Evolutionary conservation across 805 yeast species (phyloP), one percentile per base, ranked within the genome.

Genomic region (Candida coleopterorum): DNA sequence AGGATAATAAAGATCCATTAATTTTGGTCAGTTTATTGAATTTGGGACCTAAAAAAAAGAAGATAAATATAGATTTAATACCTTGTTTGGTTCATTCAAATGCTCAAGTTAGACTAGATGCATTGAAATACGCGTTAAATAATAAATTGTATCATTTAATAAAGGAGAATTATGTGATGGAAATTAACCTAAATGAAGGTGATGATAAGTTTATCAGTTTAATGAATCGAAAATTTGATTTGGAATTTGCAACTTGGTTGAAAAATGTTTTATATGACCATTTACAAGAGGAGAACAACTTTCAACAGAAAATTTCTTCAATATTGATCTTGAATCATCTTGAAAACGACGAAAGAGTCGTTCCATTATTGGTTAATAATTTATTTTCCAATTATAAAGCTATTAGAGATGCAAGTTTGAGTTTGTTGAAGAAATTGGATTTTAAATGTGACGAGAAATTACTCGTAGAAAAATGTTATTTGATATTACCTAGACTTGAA

Each of bases 311-410:
- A 10, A 17, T 46, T 38, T 25, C 47, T 36, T 27, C 45, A 5
- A 34, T 39, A 1, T 17, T 12, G 9, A 28, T 39, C 4, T n/a
- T 39, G 9, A 23, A 30, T n/a, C 18, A 17, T 10, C 6, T 32
- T 10, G 16, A 14, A 7, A 5, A 5, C 3, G 27, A 35, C 21
- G 45, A 46, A 1, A 52, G 58, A 1, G 45, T 75, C 20, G 49
- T 73, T 1, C 60, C 79, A 34, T 49, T 76, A 7, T 58, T 88
- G 35, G 54, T 82, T 14, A 84, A 81, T 44, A 77, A 77, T 37
- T 62, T 85, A 6, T 62, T 78, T 21, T 81, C 82, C 52, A 81
- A 82, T 42, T 88, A 78, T 56, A 87, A 84, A 39, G 96, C 88
- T 52, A 71, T 89, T 14, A 70, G 97, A 41, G 64, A 68, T 4